Evolutionary conservation across 2,329 filamentous ascomycete genomes (phyloP).

Genomic region (Atkinsonella hypoxylon): DNA sequence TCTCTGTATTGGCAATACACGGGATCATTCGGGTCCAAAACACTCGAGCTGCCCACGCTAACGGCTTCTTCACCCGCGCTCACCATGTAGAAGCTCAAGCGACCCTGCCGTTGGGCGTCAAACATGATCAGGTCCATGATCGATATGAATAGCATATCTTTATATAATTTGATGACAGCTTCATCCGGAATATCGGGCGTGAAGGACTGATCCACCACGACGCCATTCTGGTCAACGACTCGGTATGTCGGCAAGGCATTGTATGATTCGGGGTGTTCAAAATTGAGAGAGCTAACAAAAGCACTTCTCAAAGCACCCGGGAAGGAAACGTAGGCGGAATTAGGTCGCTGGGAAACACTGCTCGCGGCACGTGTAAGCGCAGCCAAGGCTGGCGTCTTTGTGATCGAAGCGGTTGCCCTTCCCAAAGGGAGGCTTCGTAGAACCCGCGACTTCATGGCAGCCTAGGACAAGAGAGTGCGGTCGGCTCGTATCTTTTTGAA

Average conservation of each 20-base stretch:
- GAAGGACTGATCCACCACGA: conserved; percentile 63
- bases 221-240: conserved; percentile 79
- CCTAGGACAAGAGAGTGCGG: neutral
- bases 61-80: conserved; percentile 92
- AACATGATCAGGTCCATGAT: conserved; percentile 99
- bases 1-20: conserved; percentile 94
- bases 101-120: conserved; percentile 90
- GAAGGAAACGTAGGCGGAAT: conserved; percentile 54
- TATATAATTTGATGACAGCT: conserved; percentile 47
- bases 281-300: conserved; percentile 71
- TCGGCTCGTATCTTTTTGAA: neutral
- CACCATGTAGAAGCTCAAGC: conserved; percentile 94
- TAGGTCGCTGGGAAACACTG: conserved; percentile 43
- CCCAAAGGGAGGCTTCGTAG: conserved; percentile 18
- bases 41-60: conserved; percentile 77
- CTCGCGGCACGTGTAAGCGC: conserved; percentile 26
- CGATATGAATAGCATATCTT: conserved; percentile 54
- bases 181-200: conserved; percentile 57
- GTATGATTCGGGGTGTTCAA: conserved; percentile 60
- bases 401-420: conserved; percentile 12
- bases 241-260: conserved; percentile 82
- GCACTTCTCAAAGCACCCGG: conserved; percentile 92
- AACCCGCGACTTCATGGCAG: conserved; percentile 22
- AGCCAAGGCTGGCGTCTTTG: conserved; percentile 11
- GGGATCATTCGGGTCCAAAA: conserved; percentile 72